These are phyloP conservation scores for Tylopilus rubrobrunneus DNA, from an alignment of 768 basidiomycete species.

Conservation along the genomic window DNA sequence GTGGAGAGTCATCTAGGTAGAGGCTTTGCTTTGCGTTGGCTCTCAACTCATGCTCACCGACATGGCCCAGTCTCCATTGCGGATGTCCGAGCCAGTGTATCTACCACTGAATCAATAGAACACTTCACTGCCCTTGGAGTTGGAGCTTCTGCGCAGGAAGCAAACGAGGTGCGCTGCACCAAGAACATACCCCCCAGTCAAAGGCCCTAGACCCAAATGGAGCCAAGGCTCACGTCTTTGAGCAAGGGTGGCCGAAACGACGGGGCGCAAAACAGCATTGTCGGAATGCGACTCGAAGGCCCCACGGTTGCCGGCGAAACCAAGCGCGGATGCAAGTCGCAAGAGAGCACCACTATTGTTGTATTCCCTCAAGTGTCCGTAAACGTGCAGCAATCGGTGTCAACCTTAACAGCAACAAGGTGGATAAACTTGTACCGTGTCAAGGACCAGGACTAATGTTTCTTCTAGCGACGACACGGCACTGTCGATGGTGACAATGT, in stretches of 20 bases:
- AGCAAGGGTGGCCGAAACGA: background rate
- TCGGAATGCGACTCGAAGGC: background rate
- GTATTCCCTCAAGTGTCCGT: constrained; percentile 2
- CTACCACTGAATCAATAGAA: background rate
- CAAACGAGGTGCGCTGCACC: background rate
- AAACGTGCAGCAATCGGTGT: background rate
- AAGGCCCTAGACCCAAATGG: background rate
- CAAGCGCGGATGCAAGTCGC: background rate
- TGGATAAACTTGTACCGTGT: constrained; percentile 1
- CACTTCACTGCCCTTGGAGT: background rate
- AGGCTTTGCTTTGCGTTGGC: background rate
- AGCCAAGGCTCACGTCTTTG: background rate
- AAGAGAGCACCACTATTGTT: background rate
- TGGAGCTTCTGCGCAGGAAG: background rate
- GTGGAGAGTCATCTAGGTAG: background rate
- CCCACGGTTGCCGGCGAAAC: background rate
- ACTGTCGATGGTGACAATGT: background rate
- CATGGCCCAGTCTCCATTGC: background rate
- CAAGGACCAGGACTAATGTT: background rate
- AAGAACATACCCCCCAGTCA: background rate
- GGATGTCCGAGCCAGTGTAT: background rate
- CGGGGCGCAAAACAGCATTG: background rate
- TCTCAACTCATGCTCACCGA: background rate
- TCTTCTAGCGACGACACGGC: background rate
- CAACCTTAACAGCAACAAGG: background rate